phyloP scores from a whole-genome alignment of 306 rosid species.

The Lathyrus aphaca region DNA sequence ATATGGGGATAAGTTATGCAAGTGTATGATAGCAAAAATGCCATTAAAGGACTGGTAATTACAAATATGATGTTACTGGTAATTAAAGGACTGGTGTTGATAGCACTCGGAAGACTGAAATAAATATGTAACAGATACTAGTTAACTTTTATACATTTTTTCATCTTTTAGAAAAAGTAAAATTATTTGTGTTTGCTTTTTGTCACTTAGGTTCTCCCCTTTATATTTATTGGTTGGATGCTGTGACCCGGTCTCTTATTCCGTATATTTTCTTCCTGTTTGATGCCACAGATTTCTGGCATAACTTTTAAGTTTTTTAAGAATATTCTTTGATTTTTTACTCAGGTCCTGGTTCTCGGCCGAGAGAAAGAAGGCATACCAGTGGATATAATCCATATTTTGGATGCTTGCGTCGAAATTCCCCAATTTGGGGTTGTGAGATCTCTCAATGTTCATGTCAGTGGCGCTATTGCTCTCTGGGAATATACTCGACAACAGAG shows the following conservation, averaged over 20 bases:
- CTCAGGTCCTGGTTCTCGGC: constrained; percentile 89
- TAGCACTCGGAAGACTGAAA: neutral
- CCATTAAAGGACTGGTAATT: too few relatives aligned
- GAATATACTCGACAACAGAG: constrained; percentile 94
- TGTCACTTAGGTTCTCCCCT: neutral
- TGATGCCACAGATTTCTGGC: constrained; percentile 8
- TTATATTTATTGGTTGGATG: neutral
- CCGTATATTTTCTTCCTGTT: neutral
- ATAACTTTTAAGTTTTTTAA: neutral
- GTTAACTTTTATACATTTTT: neutral
- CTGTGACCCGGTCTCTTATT: constrained; percentile 17
- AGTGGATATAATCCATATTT: constrained; percentile 82
- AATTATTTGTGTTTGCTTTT: neutral
- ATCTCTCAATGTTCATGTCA: constrained; percentile 97
- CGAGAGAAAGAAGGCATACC: constrained; percentile 97
- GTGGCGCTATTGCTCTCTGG: constrained; percentile 97
- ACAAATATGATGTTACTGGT: neutral
- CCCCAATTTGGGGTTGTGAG: constrained; percentile 94
- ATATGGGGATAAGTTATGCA: neutral
- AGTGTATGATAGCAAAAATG: neutral
- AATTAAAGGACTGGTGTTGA: neutral
- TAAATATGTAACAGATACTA: neutral
- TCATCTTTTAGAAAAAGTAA: neutral
- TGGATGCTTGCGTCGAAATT: constrained; percentile 90
- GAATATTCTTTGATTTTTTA: constrained; percentile 34